These are phyloP conservation scores for Tuber calosporum DNA, from an alignment of 495 filamentous ascomycete genomes.

Conservation along the genomic window DNA sequence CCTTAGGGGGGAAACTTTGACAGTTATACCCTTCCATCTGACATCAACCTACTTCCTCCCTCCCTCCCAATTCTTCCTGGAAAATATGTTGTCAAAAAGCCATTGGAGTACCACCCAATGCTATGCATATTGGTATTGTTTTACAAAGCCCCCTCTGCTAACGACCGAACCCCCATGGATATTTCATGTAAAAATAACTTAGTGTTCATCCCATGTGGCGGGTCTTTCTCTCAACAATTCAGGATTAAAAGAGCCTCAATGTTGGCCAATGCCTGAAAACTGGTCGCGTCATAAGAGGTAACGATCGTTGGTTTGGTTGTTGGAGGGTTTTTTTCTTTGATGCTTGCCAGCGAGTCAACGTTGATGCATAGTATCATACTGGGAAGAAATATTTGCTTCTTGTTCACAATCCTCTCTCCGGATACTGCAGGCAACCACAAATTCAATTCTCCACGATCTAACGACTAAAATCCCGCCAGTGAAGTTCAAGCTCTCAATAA, in stretches of 20 bases:
- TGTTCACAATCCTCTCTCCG: no score
- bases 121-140: background rate
- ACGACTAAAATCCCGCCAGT: no score
- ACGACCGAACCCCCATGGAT: background rate
- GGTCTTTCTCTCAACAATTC: background rate
- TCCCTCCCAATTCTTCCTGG: background rate
- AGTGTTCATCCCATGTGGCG: background rate
- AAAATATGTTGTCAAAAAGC: conserved; percentile 32
- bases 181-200: background rate
- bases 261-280: background rate
- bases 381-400: no score
- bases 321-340: conserved; percentile 1
- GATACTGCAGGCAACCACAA: no score
- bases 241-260: background rate
- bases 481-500: no score
- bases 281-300: background rate
- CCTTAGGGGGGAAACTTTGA: background rate
- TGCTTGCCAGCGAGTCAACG: conserved; percentile 7
- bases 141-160: background rate
- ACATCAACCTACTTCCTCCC: conserved; percentile 1
- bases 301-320: background rate
- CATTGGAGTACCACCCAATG: conserved; percentile 20
- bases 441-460: no score
- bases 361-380: background rate
- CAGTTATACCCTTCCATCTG: conserved; percentile 15